Percentiles rank a stretch among this genome's conserved stretches.
These are phyloP conservation scores for Odontarrhena argentea DNA, from an alignment of 345 rosid genomes.

Conservation along the genomic window DNA sequence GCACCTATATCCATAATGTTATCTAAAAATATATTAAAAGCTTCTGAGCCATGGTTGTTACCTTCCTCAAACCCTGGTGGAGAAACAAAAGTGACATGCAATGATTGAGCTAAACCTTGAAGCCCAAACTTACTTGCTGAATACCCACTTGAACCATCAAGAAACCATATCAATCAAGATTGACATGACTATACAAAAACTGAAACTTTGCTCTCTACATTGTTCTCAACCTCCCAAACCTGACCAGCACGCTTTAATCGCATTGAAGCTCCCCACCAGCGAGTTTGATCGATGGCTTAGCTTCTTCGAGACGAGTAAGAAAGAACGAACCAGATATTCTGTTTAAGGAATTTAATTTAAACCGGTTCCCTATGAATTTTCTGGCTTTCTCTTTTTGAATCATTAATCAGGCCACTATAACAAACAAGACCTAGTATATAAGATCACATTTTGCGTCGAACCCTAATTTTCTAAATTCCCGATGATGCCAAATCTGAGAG, in stretches of 20 bases:
- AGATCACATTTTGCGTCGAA: no score
- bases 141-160: constrained; percentile 61
- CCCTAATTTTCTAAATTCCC: no score
- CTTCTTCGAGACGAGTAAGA: constrained; percentile 53
- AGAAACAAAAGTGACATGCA: constrained; percentile 76
- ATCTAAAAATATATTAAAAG: not conserved
- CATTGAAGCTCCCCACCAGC: constrained; percentile 75
- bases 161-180: not conserved
- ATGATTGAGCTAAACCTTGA: constrained; percentile 84
- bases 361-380: no score
- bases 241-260: constrained; percentile 92
- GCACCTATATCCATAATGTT: not conserved
- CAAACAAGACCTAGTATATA: no score
- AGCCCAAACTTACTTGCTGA: constrained; percentile 86
- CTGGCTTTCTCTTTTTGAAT: no score
- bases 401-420: no score
- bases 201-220: not conserved
- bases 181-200: not conserved
- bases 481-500: no score
- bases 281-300: constrained; percentile 57
- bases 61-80: constrained; percentile 84
- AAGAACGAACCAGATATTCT: no score
- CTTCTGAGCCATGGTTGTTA: constrained; percentile 17
- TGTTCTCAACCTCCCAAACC: constrained; percentile 43
- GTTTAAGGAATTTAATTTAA: no score